phyloP scores from a whole-genome alignment of 2,329 filamentous ascomycete genomes.

The Exophiala sideris region DNA sequence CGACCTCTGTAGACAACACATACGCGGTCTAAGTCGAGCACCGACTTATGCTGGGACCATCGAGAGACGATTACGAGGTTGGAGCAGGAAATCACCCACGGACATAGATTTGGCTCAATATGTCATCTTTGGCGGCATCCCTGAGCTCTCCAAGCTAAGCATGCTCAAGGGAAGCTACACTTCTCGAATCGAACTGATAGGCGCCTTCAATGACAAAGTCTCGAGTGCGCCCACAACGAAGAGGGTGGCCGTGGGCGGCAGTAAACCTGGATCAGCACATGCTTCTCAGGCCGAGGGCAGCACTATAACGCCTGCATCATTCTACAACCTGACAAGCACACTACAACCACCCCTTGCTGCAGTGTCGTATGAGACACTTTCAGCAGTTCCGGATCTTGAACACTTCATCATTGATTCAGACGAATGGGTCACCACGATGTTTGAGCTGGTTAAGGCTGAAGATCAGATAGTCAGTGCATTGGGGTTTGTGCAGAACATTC shows the following conservation, averaged over 20 bases:
- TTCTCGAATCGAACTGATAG: conserved; percentile 20
- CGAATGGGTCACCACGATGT: conserved; percentile 20
- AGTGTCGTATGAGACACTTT: conserved; percentile 11
- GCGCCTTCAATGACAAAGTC: conserved; percentile 20
- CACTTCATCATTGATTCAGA: conserved; percentile 13
- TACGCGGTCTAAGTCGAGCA: conserved; percentile 20
- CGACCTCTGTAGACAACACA: conserved; percentile 20
- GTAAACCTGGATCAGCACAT: neutral
- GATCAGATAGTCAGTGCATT: conserved; percentile 14
- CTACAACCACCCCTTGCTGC: conserved; percentile 6
- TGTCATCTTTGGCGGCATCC: conserved; percentile 23
- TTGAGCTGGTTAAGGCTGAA: conserved; percentile 5
- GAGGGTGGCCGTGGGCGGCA: neutral
- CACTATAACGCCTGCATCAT: neutral
- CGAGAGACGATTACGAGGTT: conserved; percentile 22
- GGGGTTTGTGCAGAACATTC: conserved; percentile 21
- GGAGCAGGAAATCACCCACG: conserved; percentile 18
- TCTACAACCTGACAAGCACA: conserved; percentile 2
- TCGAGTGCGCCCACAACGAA: conserved; percentile 1
- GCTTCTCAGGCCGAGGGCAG: neutral
- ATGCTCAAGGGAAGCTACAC: conserved; percentile 25
- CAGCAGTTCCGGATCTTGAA: conserved; percentile 9
- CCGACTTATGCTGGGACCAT: conserved; percentile 21
- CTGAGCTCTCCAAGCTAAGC: conserved; percentile 20
- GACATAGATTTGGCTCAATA: conserved; percentile 23